Evolutionary conservation across 83 land plant species (phyloP), one percentile per base, ranked within the genome.

Genomic region (Isoetes engelmannii): DNA sequence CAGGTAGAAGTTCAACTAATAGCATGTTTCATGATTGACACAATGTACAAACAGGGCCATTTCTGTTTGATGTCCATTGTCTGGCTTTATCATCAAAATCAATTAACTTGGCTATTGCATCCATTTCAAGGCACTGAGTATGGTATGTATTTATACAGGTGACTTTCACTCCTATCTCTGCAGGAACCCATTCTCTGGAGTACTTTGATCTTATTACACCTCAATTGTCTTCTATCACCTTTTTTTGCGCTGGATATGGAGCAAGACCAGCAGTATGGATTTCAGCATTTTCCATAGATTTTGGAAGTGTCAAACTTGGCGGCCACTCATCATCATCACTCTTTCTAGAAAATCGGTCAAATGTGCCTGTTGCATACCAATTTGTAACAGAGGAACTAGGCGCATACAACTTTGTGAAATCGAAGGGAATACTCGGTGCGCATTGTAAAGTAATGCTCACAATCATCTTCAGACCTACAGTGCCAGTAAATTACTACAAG

Each of bases 231-330:
- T 68, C 65, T 60, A 68, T 63, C 17, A 44, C 75, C 57, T 75
- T 75, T 62, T 55, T 74, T 69, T 75, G 78, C 58, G 64, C 74
- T 49, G 78, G 78, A 55, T 61, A 61, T 42, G 78, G 65, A 7
- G 59, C 72, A 19, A 74, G 78, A 47, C 78, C 78, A 0, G 45
- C 65, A 5, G 75, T 75, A 42, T 60, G 54, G 46, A 44, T 69
- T 63, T 60, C 78, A 0, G 56, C 75, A 7, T 72, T 72, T 61
- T 62, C 75, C 64, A 48, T 75, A 48, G 72, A 69, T 45, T 75
- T 75, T 55, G 78, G 78, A 46, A 75, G 68, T 70, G 78, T 75
- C 57, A 67, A 75, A 67, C 44, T 48, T 21, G 78, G 78, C 60
- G 28, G 75, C 48, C 59, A 13, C 42, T 57, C 60, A 6, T 72